phyloP scores from a whole-genome alignment of 1,284 basidiomycete species.

The Ceratobasidium theobromae region DNA sequence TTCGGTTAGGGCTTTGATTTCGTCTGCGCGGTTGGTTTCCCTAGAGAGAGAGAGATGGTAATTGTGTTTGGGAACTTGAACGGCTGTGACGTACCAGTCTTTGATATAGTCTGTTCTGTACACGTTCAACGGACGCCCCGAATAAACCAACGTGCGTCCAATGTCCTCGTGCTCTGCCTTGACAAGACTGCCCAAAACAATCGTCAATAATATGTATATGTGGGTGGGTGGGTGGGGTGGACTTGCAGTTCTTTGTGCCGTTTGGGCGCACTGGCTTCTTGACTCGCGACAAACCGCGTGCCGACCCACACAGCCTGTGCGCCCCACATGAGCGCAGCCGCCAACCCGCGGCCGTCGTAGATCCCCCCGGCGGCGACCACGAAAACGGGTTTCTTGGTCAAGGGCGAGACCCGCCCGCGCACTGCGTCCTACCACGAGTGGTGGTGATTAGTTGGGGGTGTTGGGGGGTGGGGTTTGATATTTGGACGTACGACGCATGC shows the following conservation, averaged over 20 bases:
- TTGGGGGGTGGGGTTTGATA: too few species aligned
- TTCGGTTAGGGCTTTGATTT: constrained; percentile 34
- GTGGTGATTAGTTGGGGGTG: too few species aligned
- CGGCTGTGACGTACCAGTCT: constrained; percentile 57
- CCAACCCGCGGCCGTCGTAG: constrained; percentile 82
- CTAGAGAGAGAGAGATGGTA: constrained; percentile 1
- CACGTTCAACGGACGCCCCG: constrained; percentile 84
- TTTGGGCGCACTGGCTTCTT: constrained; percentile 78
- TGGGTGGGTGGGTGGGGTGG: background rate
- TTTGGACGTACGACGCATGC: constrained; percentile 59
- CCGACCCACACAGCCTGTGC: constrained; percentile 89
- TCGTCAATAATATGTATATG: background rate
- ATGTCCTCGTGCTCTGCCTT: constrained; percentile 56
- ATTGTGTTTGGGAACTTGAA: background rate
- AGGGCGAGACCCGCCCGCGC: constrained; percentile 68
- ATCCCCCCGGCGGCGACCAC: constrained; percentile 86
- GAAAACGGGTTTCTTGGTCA: constrained; percentile 77
- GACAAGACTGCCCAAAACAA: constrained; percentile 51
- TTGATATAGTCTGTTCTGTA: constrained; percentile 78
- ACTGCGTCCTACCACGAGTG: constrained; percentile 57
- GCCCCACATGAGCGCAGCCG: constrained; percentile 83
- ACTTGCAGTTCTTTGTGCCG: constrained; percentile 72
- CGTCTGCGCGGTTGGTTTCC: constrained; percentile 36
- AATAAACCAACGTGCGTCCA: constrained; percentile 75
- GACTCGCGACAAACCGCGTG: constrained; percentile 83